Conservation (phyloP, 2,329 filamentous ascomycete species). For the Hymenoscyphus scutula region DNA sequence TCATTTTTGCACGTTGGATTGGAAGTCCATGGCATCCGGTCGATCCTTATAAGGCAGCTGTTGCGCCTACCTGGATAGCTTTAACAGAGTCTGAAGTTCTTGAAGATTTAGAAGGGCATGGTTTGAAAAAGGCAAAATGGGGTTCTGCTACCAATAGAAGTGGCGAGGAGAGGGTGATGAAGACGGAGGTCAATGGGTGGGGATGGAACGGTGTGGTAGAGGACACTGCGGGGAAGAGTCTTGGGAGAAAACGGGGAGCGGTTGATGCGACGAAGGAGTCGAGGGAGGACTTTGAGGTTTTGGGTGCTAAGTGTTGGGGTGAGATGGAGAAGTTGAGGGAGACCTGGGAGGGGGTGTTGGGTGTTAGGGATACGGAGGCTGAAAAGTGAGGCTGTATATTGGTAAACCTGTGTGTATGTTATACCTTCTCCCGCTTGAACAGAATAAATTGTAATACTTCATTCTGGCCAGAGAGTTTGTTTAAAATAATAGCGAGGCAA, state of each 20-base stretch:
- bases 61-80: constrained; percentile 73
- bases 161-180: constrained; percentile 61
- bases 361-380: constrained; percentile 18
- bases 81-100: constrained; percentile 64
- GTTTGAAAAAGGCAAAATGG: constrained; percentile 71
- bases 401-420: neutral
- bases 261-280: constrained; percentile 59
- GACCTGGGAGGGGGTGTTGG: constrained; percentile 54
- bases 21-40: constrained; percentile 88
- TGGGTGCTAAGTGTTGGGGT: constrained; percentile 62
- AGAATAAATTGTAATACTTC: too few species aligned
- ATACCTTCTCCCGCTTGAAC: too few species aligned
- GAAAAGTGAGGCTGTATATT: neutral
- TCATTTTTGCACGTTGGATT: constrained; percentile 70
- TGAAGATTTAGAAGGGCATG: constrained; percentile 48
- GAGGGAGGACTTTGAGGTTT: constrained; percentile 58
- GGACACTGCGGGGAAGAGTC: constrained; percentile 48
- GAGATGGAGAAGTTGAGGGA: constrained; percentile 69
- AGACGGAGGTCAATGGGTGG: constrained; percentile 86
- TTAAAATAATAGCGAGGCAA: too few species aligned
- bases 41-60: constrained; percentile 73
- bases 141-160: constrained; percentile 65
- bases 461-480: too few species aligned
- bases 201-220: constrained; percentile 62
- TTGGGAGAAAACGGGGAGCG: constrained; percentile 58